A percentile compares a stretch with the other conserved stretches of the same genome.
These are phyloP conservation scores for Carpinus viminea DNA, from an alignment of 306 rosid species.

Conservation along the genomic window DNA sequence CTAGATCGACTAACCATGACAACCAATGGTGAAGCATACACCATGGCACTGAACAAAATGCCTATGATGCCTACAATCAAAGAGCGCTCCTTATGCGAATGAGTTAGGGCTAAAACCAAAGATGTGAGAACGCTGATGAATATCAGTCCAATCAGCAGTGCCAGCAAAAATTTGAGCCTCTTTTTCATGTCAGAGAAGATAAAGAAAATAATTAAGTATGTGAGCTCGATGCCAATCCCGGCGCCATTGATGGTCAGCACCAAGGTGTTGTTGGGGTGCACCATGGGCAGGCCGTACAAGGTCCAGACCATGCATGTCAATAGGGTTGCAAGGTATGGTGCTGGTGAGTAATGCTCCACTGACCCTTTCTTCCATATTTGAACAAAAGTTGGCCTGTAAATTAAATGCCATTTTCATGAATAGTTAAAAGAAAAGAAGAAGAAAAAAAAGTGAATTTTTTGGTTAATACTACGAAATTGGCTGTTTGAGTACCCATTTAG, in stretches of 20 bases:
- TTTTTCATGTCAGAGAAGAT: slow-evolving; percentile 51
- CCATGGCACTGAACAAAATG: slow-evolving; percentile 70
- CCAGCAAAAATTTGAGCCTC: slow-evolving; percentile 51
- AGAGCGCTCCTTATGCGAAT: slow-evolving; percentile 44
- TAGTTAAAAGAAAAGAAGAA: too few species aligned
- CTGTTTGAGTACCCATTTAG: too few species aligned
- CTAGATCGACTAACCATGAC: slow-evolving; percentile 57
- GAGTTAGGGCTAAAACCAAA: slow-evolving; percentile 38
- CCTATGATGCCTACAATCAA: slow-evolving; percentile 60
- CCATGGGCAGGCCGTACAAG: slow-evolving; percentile 77
- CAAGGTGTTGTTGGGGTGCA: slow-evolving; percentile 59
- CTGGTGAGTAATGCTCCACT: slow-evolving; percentile 75
- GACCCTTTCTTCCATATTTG: slow-evolving; percentile 70
- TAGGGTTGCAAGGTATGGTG: slow-evolving; percentile 79
- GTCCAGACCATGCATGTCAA: slow-evolving; percentile 86
- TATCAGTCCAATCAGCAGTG: slow-evolving; percentile 41
- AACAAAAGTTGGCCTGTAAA: slow-evolving; percentile 67
- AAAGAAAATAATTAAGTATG: slow-evolving; percentile 61
- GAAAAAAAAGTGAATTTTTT: too few species aligned
- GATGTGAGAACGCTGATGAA: slow-evolving; percentile 44
- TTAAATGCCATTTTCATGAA: neutral
- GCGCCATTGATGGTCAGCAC: slow-evolving; percentile 75
- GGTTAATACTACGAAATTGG: too few species aligned
- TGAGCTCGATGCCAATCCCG: slow-evolving; percentile 54
- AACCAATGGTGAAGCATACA: slow-evolving; percentile 83